Evolutionary conservation across 345 rosid genomes (phyloP).

Genomic region (Aquilaria malaccensis): DNA sequence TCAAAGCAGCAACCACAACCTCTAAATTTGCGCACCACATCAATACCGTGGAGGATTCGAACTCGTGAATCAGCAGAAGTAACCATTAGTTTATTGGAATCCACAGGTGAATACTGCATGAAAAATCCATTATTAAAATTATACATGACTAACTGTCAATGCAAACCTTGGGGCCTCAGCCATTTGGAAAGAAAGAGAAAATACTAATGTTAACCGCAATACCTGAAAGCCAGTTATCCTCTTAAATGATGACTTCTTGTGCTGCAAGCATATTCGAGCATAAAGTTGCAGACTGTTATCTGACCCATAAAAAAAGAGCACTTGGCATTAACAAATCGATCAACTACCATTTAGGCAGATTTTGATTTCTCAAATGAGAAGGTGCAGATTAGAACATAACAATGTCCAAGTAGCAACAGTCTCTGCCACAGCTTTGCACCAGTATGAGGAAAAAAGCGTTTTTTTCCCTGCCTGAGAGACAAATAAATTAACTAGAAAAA

Average conservation of each 20-base stretch:
- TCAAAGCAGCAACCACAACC: conserved; percentile 17
- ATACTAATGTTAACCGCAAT: background rate
- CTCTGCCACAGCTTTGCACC: too few relatives aligned
- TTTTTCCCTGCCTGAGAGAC: too few relatives aligned
- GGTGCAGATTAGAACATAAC: too few relatives aligned
- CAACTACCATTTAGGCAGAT: conserved; percentile 14
- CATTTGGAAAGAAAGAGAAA: background rate
- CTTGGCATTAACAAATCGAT: conserved; percentile 19
- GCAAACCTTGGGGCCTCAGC: background rate
- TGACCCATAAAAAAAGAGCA: conserved; percentile 26
- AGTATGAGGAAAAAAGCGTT: too few relatives aligned
- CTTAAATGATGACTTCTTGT: conserved; percentile 34
- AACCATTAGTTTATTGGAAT: conserved; percentile 32
- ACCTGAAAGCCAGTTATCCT: conserved; percentile 51
- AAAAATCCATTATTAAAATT: conserved; percentile 1
- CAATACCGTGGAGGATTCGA: conserved; percentile 25
- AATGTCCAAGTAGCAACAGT: too few relatives aligned
- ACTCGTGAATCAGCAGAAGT: conserved; percentile 38
- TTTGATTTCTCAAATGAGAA: too few relatives aligned
- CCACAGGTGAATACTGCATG: conserved; percentile 33
- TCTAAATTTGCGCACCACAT: conserved; percentile 30
- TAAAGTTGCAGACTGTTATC: conserved; percentile 26
- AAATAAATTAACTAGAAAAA: too few relatives aligned
- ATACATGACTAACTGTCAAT: background rate
- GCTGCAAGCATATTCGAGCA: conserved; percentile 24